A percentile compares a stretch with the other conserved stretches of the same genome.
Evolutionary conservation across 805 yeast genomes (phyloP).

Genomic region (Yarrowia phangngaensis): DNA sequence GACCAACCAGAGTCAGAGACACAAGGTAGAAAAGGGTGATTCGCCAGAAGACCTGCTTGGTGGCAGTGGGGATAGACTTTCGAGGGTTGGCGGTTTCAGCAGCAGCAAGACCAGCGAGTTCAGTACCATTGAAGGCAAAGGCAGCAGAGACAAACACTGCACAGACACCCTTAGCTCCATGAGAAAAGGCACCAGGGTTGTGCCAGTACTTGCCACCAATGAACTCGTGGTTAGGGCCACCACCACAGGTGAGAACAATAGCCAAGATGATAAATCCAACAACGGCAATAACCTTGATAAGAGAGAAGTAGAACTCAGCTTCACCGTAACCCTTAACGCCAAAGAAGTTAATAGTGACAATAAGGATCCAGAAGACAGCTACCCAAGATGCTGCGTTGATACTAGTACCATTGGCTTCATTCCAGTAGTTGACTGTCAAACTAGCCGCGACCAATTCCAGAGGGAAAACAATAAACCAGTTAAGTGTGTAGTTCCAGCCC

Average conservation of each 20-base stretch:
- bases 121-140: slow-evolving; percentile 69
- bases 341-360: slow-evolving; percentile 50
- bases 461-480: slow-evolving; percentile 62
- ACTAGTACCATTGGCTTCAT: slow-evolving; percentile 55
- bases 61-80: slow-evolving; percentile 61
- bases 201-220: slow-evolving; percentile 58
- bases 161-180: slow-evolving; percentile 66
- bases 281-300: slow-evolving; percentile 58
- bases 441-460: slow-evolving; percentile 64
- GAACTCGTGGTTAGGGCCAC: slow-evolving; percentile 53
- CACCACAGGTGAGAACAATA: slow-evolving; percentile 50
- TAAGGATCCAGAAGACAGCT: slow-evolving; percentile 50
- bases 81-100: slow-evolving; percentile 69
- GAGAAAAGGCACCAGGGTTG: slow-evolving; percentile 64
- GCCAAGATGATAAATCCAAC: slow-evolving; percentile 61
- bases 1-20: slow-evolving; percentile 53
- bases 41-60: slow-evolving; percentile 76
- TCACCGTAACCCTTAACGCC: slow-evolving; percentile 65
- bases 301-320: slow-evolving; percentile 61
- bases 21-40: slow-evolving; percentile 62
- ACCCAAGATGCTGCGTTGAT: slow-evolving; percentile 59
- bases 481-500: slow-evolving; percentile 67
- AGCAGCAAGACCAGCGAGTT: slow-evolving; percentile 63
- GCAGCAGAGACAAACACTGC: slow-evolving; percentile 69
- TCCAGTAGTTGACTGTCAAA: slow-evolving; percentile 57